Percentiles rank a stretch among this genome's conserved stretches.
These are phyloP conservation scores for Amaranthus hypochondriacus DNA, from an alignment of 148 eudicot genomes.

Conservation along the genomic window DNA sequence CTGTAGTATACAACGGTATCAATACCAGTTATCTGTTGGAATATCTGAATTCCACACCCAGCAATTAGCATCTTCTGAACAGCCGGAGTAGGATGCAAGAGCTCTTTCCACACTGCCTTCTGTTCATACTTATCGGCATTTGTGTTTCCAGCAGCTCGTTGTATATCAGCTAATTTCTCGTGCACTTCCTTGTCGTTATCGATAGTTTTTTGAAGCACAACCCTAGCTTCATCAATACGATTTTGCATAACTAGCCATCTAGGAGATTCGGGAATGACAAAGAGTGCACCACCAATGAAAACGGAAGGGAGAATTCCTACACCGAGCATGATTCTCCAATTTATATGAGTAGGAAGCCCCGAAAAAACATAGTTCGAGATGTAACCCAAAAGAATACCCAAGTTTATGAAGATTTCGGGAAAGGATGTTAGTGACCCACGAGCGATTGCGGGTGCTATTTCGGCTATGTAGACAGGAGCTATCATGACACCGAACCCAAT, in stretches of 20 bases:
- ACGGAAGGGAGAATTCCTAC: conserved; percentile 78
- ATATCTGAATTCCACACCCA: conserved; percentile 79
- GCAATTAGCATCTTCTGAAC: conserved; percentile 62
- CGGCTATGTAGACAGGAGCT: conserved; percentile 82
- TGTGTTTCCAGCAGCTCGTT: conserved; percentile 42
- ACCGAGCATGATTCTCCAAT: conserved; percentile 87
- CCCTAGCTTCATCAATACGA: conserved; percentile 69
- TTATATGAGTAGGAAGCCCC: conserved; percentile 55
- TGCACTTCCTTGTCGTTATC: conserved; percentile 57
- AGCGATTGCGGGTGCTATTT: conserved; percentile 67
- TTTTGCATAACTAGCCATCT: conserved; percentile 84
- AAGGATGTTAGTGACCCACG: conserved; percentile 87
- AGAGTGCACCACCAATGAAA: conserved; percentile 61
- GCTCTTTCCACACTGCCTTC: conserved; percentile 62
- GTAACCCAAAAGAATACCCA: conserved; percentile 83
- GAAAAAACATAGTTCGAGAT: conserved; percentile 74
- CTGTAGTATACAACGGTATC: conserved; percentile 81
- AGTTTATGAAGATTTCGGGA: conserved; percentile 81
- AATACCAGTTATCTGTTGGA: conserved; percentile 86
- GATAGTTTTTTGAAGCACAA: conserved; percentile 49
- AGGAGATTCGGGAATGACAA: conserved; percentile 85
- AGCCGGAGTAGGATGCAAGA: conserved; percentile 58
- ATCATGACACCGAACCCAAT: conserved; percentile 86
- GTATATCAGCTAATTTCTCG: conserved; percentile 71
- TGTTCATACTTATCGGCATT: conserved; percentile 37